Evolutionary conservation across 2,329 filamentous ascomycete species (phyloP), one percentile per base, ranked within the genome.

Genomic region (Xylaria multiplex): DNA sequence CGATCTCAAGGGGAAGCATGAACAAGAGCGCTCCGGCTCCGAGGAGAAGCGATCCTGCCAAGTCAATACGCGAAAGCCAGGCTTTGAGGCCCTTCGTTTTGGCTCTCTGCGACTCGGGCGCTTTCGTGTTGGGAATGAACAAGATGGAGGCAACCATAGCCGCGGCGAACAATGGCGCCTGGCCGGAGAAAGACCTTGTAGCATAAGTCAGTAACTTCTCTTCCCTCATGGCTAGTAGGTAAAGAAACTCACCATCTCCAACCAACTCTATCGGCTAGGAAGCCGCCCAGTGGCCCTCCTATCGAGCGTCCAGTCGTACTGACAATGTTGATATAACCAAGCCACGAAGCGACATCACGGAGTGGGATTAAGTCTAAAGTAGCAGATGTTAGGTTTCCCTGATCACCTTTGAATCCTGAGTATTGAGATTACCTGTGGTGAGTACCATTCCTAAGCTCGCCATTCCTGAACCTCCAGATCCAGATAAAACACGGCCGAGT

Each of bases 261-360:
- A 16, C 89, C 89, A 13, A 91, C 81, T 0, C 83, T 82, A 68
- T 91, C 87, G 1, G 87, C 85, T 1, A 91, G 75, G 72, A 82
- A 85, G 2, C 89, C 89, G 1, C 89, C 89, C 0, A 90, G 63
- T 2, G 84, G 85, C 0, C 84, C 85, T 1, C 85, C 85, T 0
- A 86, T 71, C 50, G 83, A 85, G 42, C 85, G 79, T 2, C 84
- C 85, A 2, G 80, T 79, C 0, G 85, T 86, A 11, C 83, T 80
- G 11, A 83, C 81, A 0, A 87, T 78, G 49, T 87, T 86, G 62
- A 85, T 78, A 65, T 84, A 86, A 11, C 82, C 81, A 56, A 84
- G 80, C 85, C 85, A 88, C 0, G 81, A 77, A 0, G 84, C 85
- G 0, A 86, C 81, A 16, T 87, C 82, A 50, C 84, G 78, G 0